These are phyloP conservation scores for Sicyos edulis DNA, from an alignment of 306 rosid genomes.

Conservation along the genomic window DNA sequence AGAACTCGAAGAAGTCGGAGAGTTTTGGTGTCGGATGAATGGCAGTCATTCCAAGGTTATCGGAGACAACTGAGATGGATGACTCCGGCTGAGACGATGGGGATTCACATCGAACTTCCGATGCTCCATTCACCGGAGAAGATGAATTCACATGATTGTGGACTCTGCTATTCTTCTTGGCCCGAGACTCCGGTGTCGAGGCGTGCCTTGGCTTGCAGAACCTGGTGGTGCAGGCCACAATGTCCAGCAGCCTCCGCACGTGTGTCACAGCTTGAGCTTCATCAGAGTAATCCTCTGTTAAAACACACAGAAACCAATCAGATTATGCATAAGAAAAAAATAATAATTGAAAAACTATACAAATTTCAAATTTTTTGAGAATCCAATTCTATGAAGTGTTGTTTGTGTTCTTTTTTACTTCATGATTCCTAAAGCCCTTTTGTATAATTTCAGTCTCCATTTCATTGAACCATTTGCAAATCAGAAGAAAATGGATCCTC, in stretches of 20 bases:
- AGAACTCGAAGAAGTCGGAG: too few relatives aligned
- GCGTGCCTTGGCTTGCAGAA: slow-evolving; percentile 60
- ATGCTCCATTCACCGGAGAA: too few relatives aligned
- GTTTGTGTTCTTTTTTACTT: neutral
- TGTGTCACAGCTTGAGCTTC: slow-evolving; percentile 54
- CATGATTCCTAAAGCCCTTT: neutral
- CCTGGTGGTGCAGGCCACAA: slow-evolving; percentile 66
- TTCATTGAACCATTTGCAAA: neutral
- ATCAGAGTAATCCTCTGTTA: slow-evolving; percentile 55
- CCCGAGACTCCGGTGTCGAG: slow-evolving; percentile 40
- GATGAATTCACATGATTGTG: too few relatives aligned
- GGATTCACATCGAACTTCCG: too few relatives aligned
- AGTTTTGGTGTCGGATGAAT: too few relatives aligned
- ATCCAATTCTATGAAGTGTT: neutral
- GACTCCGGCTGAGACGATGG: too few relatives aligned
- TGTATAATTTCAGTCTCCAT: neutral
- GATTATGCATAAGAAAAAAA: neutral
- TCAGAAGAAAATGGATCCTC: neutral
- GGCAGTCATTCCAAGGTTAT: too few relatives aligned
- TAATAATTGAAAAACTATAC: neutral
- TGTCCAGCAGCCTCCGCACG: slow-evolving; percentile 75
- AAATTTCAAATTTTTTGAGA: neutral
- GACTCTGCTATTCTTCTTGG: slow-evolving; percentile 48
- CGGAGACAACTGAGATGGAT: too few relatives aligned
- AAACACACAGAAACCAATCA: neutral